phyloP scores from a whole-genome alignment of 1,284 basidiomycete genomes.

The Earliella scabrosa region DNA sequence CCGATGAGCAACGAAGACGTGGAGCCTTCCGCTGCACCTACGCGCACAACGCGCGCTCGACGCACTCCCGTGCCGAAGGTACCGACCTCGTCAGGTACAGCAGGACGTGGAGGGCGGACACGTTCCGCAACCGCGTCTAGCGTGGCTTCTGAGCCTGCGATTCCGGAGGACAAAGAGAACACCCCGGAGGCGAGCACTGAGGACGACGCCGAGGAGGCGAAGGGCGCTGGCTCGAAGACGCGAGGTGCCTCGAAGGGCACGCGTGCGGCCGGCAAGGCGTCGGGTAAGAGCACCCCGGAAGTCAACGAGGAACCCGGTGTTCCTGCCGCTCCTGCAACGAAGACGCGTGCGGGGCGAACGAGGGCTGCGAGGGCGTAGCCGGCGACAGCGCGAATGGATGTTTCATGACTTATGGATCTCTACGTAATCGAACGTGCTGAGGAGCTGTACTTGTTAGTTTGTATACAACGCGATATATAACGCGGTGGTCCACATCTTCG shows the following conservation, averaged over 20 bases:
- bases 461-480: too few relatives aligned
- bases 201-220: slow-evolving; percentile 28
- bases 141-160: slow-evolving; percentile 10
- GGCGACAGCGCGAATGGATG: too few relatives aligned
- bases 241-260: slow-evolving; percentile 13
- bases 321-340: slow-evolving; percentile 11
- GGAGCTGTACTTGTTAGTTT: too few relatives aligned
- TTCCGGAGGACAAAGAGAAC: slow-evolving; percentile 43
- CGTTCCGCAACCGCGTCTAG: slow-evolving; percentile 11
- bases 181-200: slow-evolving; percentile 37
- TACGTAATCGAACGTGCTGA: too few relatives aligned
- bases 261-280: slow-evolving; percentile 21
- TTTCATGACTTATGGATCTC: too few relatives aligned
- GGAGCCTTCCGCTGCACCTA: not conserved
- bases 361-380: slow-evolving; percentile 28
- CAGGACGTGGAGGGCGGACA: slow-evolving; percentile 20
- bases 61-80: slow-evolving; percentile 21
- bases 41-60: slow-evolving; percentile 16
- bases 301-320: slow-evolving; percentile 22
- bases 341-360: slow-evolving; percentile 28
- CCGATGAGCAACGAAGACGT: not conserved
- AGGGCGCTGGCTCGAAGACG: slow-evolving; percentile 13
- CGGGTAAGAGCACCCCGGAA: slow-evolving; percentile 22
- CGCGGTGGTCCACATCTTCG: too few relatives aligned
- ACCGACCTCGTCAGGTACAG: slow-evolving; percentile 16